Conservation (phyloP, 768 basidiomycete species). For the Russula compacta region DNA sequence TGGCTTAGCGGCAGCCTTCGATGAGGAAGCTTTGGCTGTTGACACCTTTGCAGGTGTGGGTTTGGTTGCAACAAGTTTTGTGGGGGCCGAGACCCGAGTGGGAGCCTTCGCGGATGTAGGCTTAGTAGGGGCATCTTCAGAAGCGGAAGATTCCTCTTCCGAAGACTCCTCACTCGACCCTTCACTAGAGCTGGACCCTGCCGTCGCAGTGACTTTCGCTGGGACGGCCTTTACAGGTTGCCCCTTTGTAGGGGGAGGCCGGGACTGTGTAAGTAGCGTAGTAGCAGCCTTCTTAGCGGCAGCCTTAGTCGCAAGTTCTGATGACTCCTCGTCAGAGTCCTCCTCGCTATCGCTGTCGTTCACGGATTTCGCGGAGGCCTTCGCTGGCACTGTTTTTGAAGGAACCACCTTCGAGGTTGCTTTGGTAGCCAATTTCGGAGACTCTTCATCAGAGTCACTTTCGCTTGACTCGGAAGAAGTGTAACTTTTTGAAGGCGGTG, state of each 20-base stretch:
- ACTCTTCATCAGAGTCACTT: constrained; percentile 3
- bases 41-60: neutral
- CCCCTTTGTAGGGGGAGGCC: constrained; percentile 21
- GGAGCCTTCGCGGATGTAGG: constrained; percentile 3
- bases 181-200: constrained; percentile 16
- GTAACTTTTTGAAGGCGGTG: constrained; percentile 20
- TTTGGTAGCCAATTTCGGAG: neutral
- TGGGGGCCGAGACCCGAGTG: neutral
- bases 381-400: neutral
- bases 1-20: neutral
- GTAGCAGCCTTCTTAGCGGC: neutral
- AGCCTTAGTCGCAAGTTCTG: constrained; percentile 7
- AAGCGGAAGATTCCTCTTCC: neutral
- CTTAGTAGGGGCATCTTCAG: constrained; percentile 1
- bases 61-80: constrained; percentile 4
- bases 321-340: neutral
- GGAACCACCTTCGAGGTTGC: neutral
- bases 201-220: neutral
- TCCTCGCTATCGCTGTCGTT: neutral
- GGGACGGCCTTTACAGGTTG: constrained; percentile 28
- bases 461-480: constrained; percentile 22
- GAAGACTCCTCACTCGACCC: constrained; percentile 7
- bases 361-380: neutral
- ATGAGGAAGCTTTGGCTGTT: neutral
- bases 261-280: neutral